phyloP scores from a whole-genome alignment of 140 eudicot species.

The Ambrosia hybrid region DNA sequence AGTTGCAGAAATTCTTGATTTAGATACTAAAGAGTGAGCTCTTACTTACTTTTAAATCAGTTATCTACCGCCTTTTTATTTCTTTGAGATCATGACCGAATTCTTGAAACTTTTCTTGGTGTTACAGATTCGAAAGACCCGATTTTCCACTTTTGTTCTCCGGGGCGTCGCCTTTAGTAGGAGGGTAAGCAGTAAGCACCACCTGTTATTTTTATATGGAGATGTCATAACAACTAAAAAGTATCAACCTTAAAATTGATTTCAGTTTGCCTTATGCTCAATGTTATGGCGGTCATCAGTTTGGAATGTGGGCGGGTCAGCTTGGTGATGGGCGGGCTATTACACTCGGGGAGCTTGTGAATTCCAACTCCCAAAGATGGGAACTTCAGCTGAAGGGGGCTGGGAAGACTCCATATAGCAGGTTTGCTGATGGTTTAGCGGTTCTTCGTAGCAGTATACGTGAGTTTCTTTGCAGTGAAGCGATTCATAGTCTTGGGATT shows the following conservation, averaged over 20 bases:
- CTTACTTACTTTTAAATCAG: not conserved
- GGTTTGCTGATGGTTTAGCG: conserved; percentile 97
- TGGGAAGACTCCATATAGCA: conserved; percentile 95
- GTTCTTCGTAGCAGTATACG: conserved; percentile 92
- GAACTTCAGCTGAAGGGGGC: conserved; percentile 96
- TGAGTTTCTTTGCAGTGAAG: conserved; percentile 98
- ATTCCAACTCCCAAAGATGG: conserved; percentile 77
- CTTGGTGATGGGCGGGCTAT: conserved; percentile 98
- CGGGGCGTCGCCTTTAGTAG: conserved; percentile 77
- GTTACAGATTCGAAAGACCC: conserved; percentile 75
- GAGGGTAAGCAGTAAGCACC: conserved; percentile 58
- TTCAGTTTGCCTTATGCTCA: conserved; percentile 83
- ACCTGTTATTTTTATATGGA: not conserved
- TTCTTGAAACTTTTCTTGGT: conserved; percentile 16
- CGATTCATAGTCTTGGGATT: conserved; percentile 85
- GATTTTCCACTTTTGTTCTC: conserved; percentile 78
- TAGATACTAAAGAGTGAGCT: conserved; percentile 86
- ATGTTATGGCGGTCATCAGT: no score
- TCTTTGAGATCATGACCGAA: not conserved
- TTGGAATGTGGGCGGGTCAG: conserved; percentile 98
- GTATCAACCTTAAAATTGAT: not conserved
- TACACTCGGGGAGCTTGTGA: conserved; percentile 85
- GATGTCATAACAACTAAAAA: not conserved
- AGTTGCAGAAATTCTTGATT: conserved; percentile 75
- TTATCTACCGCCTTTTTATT: not conserved